A percentile compares a stretch with the other conserved stretches of the same genome.
These are phyloP conservation scores for Ophiostoma pallidulum DNA, from an alignment of 2,329 filamentous ascomycete species.

Conservation along the genomic window DNA sequence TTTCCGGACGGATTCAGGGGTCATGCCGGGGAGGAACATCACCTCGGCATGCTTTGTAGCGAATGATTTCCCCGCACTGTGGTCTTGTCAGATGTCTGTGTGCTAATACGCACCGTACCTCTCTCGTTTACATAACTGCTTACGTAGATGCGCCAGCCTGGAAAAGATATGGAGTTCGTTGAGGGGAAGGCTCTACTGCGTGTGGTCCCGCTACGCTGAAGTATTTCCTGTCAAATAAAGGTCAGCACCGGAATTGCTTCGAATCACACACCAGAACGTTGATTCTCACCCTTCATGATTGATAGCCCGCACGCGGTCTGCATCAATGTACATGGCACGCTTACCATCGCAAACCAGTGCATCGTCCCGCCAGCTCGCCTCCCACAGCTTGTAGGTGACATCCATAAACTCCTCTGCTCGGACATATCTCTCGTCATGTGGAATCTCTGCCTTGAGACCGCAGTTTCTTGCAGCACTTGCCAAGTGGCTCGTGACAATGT, in stretches of 20 bases:
- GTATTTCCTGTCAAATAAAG: too few species aligned
- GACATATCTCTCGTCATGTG: slow-evolving; percentile 19
- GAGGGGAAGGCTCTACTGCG: slow-evolving; percentile 6
- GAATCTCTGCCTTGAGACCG: slow-evolving; percentile 9
- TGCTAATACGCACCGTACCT: too few species aligned
- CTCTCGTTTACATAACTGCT: too few species aligned
- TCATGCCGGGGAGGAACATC: slow-evolving; percentile 18
- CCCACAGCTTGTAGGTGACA: slow-evolving; percentile 17
- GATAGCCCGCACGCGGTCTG: slow-evolving; percentile 12
- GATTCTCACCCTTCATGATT: slow-evolving; percentile 13
- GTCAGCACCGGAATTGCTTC: too few species aligned
- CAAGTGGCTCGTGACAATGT: slow-evolving; percentile 18
- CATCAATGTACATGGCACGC: slow-evolving; percentile 8
- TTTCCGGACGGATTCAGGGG: too few species aligned
- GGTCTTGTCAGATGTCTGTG: too few species aligned
- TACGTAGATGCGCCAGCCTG: slow-evolving; percentile 19
- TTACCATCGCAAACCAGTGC: slow-evolving; percentile 11
- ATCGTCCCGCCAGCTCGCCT: slow-evolving; percentile 13
- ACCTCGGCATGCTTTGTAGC: slow-evolving; percentile 20
- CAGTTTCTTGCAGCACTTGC: slow-evolving; percentile 14
- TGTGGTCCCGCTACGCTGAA: slow-evolving; percentile 20
- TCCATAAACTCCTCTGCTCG: slow-evolving; percentile 18
- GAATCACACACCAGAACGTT: too few species aligned
- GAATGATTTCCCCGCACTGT: slow-evolving; percentile 18
- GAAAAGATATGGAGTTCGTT: slow-evolving; percentile 18